A percentile compares a stretch with the other conserved stretches of the same genome.
Conservation (phyloP, 2,329 filamentous ascomycete species). For the Hypoxylon sp. region DNA sequence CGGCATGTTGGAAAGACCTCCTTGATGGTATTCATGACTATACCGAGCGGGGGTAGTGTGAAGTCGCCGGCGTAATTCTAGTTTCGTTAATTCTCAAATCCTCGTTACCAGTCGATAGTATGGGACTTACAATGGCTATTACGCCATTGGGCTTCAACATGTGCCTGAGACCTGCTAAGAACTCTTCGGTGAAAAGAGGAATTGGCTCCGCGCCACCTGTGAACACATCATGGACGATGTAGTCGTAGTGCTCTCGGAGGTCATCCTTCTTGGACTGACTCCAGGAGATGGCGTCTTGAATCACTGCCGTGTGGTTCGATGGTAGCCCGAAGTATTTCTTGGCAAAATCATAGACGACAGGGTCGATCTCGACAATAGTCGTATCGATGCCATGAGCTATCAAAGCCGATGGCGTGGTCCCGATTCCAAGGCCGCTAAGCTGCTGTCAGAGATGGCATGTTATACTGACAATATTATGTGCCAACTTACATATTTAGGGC, state of each 20-base stretch:
- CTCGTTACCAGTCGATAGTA: not conserved
- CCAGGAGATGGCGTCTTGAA: constrained; percentile 85
- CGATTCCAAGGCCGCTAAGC: constrained; percentile 86
- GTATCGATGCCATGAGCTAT: constrained; percentile 91
- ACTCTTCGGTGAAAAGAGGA: constrained; percentile 87
- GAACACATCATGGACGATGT: constrained; percentile 98
- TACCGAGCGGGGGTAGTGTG: constrained; percentile 77
- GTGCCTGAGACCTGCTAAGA: constrained; percentile 76
- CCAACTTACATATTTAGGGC: constrained; percentile 87
- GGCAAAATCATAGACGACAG: constrained; percentile 87
- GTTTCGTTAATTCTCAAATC: constrained; percentile 17
- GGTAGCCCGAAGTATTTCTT: constrained; percentile 85
- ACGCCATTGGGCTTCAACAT: constrained; percentile 84
- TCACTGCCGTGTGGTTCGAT: constrained; percentile 80
- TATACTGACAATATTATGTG: not conserved
- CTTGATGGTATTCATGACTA: constrained; percentile 85
- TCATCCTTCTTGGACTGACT: constrained; percentile 61
- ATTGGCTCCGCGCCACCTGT: constrained; percentile 95
- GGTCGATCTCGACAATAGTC: constrained; percentile 95
- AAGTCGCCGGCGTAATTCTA: constrained; percentile 97
- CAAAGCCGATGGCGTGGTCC: constrained; percentile 88
- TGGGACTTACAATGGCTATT: constrained; percentile 80
- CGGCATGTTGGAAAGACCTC: constrained; percentile 89
- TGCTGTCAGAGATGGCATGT: constrained; percentile 40
- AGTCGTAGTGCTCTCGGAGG: constrained; percentile 75